Base-by-base conservation (phyloP, 1,284 basidiomycete genomes). In the Rhizopogon hawkerae region DNA sequence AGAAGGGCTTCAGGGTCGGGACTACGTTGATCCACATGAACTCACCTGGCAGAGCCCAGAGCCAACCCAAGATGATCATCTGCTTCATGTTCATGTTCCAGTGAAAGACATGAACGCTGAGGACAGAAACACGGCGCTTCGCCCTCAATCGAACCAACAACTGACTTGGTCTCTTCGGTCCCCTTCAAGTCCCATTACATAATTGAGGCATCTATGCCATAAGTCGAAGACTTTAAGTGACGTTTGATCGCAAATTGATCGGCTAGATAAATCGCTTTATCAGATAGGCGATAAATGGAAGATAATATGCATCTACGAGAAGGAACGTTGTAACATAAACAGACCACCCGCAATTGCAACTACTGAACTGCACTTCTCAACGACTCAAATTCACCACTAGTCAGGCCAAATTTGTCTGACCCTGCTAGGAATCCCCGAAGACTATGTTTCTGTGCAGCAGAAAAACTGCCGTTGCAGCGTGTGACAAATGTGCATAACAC, bases 401-500 rank as follows among this genome's bases (percentile, higher is more conserved):
- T 51, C 11, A 69, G 58, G 38, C 59, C 42, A 56, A 60, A 62
- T 35, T 63, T 45, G 21, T 52, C 50, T 33, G 45, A 13, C 24
- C 52, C 44, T 37, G 53, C 51, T 39, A 76, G 59, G 53, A 68
- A 64, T n/a, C 49, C 37, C 14, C 60, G 65, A 31, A 85, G 58
- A 24, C 54, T 52, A 10, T 59, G 49, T 58, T 72, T 79, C 57
- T 82, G 73, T n/a, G 53, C 51, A 9, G 56, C 62, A 0, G 69
- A 68, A 23, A 85, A 63, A 23, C 58, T 50, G 8, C 72, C 74
- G 2, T 64, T 51, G 46, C 77, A 78, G 11, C 59, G 57, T 2
- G 74, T 68, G 1, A 70, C 60, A 59, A 81, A 85, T 1, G 79
- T 83, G 52, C 77, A 66, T 46, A 85, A 61, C 21, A 82, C 57